These are phyloP conservation scores for Blastosporella zonata DNA, from an alignment of 1,284 basidiomycete species.

Conservation along the genomic window DNA sequence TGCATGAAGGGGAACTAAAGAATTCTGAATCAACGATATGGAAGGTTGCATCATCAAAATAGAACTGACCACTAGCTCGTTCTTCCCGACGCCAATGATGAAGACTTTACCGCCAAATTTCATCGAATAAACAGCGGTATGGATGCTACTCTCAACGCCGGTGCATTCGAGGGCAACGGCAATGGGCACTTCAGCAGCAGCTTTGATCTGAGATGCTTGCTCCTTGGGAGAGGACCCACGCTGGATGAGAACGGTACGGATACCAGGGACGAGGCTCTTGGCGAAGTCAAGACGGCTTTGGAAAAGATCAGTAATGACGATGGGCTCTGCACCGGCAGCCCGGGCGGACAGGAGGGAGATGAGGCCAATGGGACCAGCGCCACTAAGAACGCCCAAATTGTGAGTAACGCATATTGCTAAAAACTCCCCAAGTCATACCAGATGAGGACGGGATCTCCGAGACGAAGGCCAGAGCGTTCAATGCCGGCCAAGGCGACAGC, in stretches of 20 bases:
- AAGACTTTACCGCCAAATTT: constrained; percentile 63
- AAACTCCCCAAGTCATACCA: constrained; percentile 36
- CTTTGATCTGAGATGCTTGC: constrained; percentile 48
- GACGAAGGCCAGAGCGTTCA: constrained; percentile 55
- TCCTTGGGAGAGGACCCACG: constrained; percentile 42
- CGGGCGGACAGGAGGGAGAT: constrained; percentile 76
- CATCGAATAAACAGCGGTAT: constrained; percentile 59
- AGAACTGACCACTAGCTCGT: constrained; percentile 48
- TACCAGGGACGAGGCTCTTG: constrained; percentile 72
- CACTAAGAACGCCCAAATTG: constrained; percentile 32
- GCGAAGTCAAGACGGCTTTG: constrained; percentile 81
- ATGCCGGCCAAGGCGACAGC: constrained; percentile 63
- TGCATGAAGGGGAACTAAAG: constrained; percentile 66
- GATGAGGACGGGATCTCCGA: constrained; percentile 57
- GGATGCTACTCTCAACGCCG: constrained; percentile 72
- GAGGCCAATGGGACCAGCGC: constrained; percentile 86
- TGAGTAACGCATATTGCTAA: background rate
- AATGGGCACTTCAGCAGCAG: constrained; percentile 43
- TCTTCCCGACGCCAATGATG: constrained; percentile 63
- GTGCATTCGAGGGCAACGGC: constrained; percentile 70
- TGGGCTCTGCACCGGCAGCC: constrained; percentile 74
- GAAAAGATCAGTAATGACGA: constrained; percentile 81
- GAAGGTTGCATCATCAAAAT: too few species aligned
- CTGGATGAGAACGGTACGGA: constrained; percentile 50
- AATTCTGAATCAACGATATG: constrained; percentile 9